Base-by-base conservation (phyloP, 2,329 filamentous ascomycete genomes). In the Ascochyta pisi region DNA sequence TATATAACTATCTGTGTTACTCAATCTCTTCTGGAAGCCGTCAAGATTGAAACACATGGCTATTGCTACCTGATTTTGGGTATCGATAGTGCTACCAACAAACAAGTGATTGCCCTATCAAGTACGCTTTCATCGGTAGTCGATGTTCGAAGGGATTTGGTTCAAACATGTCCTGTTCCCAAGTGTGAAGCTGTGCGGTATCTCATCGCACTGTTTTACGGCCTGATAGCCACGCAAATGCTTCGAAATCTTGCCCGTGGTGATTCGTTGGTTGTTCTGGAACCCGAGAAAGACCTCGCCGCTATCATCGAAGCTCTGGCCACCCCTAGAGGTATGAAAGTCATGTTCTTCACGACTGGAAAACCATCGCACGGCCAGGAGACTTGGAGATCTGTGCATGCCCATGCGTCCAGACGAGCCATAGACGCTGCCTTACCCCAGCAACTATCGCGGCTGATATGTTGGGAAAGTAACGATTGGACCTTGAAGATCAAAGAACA, bases 31-130 rank as follows among this genome's bases (percentile, higher is more conserved):
- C 27, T 46, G 7, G 41, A 41, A 15, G 35, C 50, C 9, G 29
- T 52, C 10, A 52, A 22, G 37, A 5, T 41, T 1, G 41, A 15
- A 1, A 8, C 7, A 6, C 27, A 2, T 2, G 42, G 35, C 16
- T 40, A 7, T 22, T 40, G 27, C 22, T 41, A 33, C n/a, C 23
- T 52, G 4, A 7, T 52, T 0, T 8, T 46, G 4, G 50, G 50
- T 3, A 35, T n/a, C 7, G 22, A 52, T 6, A 22, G 23, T 19
- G 22, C n/a, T 5, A 46, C 12, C 3, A 3, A 23, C 1, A 26
- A 40, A 27, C 41, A 41, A 12, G 42, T 52, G 2, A 12, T 52
- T n/a, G 50, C 50, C 7, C 26, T 52, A 12, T 46, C 50, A 23
- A 46, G 41, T 22, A 40, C 10, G 1, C 42, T 52, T 3, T 46